Base-by-base conservation (phyloP, 805 yeast genomes). In the Starmerella potacharoeniae region DNA sequence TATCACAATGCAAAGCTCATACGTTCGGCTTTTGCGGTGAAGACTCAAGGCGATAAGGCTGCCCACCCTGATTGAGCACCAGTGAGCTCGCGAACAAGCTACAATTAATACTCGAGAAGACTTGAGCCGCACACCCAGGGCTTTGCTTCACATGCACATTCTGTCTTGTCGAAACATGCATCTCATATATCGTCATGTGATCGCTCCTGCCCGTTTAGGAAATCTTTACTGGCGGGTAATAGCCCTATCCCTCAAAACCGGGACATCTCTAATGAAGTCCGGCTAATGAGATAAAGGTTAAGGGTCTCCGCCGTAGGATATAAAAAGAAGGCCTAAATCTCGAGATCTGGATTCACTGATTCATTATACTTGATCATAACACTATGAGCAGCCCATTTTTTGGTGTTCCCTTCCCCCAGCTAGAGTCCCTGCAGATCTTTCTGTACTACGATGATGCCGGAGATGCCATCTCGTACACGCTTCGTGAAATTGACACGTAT, bases 401-500 rank as follows among this genome's bases (percentile, higher is more conserved):
- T 13, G 52, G 52, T 7, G 33, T 46, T 35, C 14, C 51, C 5
- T 43, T 39, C 22, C 30, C 8, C 13, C 30, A 51, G 9, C 14
- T 51, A n/a, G 22, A 34, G 10, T 10, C 47, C 3, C 17, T 51
- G 35, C 17, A 10, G 13, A 31, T n/a, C 4, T 44, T 30, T 28
- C 13, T 58, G 14, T 53, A 35, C 35, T 47, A 52, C 31, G 60
- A 44, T 31, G 31, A 29, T 16, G 45, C 41, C 2, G 41, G 44
- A 3, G 34, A 50, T 11, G 40, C 51, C 1, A 35, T 39, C 16
- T 43, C 35, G 4, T 58, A 52, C 41, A 7, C 42, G 14, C 45
- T 58, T 1, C 34, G 39, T 13, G 5, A 17, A 1, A 48, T 58
- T 2, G 61, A 58, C 49, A 40, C 36, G 1, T 13, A 34, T 16